Conservation (phyloP, 371 early-diverging fungal species). For the Mortierella sp. region DNA sequence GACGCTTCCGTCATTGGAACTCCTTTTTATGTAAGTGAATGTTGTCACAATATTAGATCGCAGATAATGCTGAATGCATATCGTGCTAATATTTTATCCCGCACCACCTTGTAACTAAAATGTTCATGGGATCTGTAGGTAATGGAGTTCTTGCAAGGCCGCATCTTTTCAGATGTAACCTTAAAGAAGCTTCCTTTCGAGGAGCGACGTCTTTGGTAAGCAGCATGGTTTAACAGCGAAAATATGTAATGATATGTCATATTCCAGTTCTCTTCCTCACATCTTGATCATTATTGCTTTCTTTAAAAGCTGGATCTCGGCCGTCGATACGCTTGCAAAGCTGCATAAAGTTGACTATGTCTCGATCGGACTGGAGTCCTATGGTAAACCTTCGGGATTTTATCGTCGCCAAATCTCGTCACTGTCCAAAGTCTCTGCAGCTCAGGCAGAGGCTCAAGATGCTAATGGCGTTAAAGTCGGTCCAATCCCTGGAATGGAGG, state of each 20-base stretch:
- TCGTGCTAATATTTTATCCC: not conserved
- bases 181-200: constrained; percentile 67
- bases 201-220: constrained; percentile 72
- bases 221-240: not conserved
- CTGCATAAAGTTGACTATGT: constrained; percentile 81
- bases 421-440: constrained; percentile 72
- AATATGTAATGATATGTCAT: no score
- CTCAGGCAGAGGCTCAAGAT: constrained; percentile 79
- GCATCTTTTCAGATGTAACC: constrained; percentile 80
- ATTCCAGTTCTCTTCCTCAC: not conserved
- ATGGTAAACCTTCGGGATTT: constrained; percentile 78
- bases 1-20: constrained; percentile 86
- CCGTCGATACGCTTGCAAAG: constrained; percentile 81
- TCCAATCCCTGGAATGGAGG: constrained; percentile 73
- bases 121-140: constrained; percentile 55
- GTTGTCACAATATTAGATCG: not conserved
- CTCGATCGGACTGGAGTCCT: constrained; percentile 76
- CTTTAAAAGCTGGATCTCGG: constrained; percentile 72
- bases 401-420: constrained; percentile 87
- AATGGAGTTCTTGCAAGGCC: constrained; percentile 93
- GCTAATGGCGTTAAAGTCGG: constrained; percentile 71
- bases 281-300: no score
- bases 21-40: constrained; percentile 84
- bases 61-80: no score
- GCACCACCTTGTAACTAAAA: not conserved